phyloP scores from a whole-genome alignment of 371 early-diverging fungal genomes.

The Batrachochytrium dendrobatidis region DNA sequence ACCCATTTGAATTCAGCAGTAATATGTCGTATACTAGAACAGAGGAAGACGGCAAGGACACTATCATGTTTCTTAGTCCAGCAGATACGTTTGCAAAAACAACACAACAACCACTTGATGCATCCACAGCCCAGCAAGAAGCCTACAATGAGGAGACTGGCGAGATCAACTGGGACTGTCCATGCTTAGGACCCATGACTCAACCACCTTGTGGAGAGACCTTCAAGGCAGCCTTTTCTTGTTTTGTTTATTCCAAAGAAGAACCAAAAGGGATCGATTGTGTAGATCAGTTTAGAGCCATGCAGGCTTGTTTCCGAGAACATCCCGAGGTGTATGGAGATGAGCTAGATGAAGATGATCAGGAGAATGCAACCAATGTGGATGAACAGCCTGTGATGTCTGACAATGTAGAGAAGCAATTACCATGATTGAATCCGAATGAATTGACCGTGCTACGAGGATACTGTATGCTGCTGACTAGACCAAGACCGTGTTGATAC shows the following conservation, averaged over 20 bases:
- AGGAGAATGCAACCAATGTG: conserved; percentile 24
- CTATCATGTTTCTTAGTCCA: conserved; percentile 45
- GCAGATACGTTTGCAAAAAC: too few species aligned
- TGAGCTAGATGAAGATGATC: conserved; percentile 34
- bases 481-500: too few species aligned
- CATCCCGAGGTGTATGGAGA: conserved; percentile 44
- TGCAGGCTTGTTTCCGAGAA: conserved; percentile 43
- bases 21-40: conserved; percentile 41
- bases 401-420: too few species aligned
- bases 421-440: too few species aligned
- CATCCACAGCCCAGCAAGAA: conserved; percentile 22
- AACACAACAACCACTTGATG: too few species aligned
- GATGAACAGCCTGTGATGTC: too few species aligned
- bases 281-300: conserved; percentile 41
- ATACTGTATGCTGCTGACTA: too few species aligned
- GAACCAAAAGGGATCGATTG: conserved; percentile 57
- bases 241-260: conserved; percentile 84
- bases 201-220: conserved; percentile 90
- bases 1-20: too few species aligned
- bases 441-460: too few species aligned
- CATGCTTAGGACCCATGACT: conserved; percentile 94
- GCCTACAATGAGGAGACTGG: conserved; percentile 62
- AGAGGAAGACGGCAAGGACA: conserved; percentile 48
- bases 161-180: conserved; percentile 98
- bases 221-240: conserved; percentile 95